A percentile compares a stretch with the other conserved stretches of the same genome.
phyloP scores from a whole-genome alignment of 2,329 filamentous ascomycete species.

The Thelonectria olida region DNA sequence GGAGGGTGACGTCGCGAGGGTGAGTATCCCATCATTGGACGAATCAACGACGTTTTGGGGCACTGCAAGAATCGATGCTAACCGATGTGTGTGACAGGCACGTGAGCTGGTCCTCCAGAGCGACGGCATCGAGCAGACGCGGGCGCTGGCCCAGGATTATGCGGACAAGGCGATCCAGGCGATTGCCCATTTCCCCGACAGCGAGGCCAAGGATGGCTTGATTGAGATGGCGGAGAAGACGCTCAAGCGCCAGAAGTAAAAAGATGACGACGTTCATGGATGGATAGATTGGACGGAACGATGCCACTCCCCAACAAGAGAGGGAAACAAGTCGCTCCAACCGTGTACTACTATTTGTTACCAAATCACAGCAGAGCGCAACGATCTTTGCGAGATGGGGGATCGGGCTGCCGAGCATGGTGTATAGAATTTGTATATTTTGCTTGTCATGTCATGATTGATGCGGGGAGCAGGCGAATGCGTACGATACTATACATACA shows the following conservation, averaged over 20 bases:
- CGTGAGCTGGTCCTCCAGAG: conserved; percentile 84
- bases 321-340: not conserved
- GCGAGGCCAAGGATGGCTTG: conserved; percentile 90
- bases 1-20: conserved; percentile 85
- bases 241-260: conserved; percentile 84
- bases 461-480: conserved; percentile 20
- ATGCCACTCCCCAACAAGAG: not conserved
- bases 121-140: conserved; percentile 90
- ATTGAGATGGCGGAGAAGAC: conserved; percentile 95
- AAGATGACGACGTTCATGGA: not conserved
- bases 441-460: conserved; percentile 20
- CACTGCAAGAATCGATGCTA: conserved; percentile 37
- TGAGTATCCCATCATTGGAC: conserved; percentile 56
- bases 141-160: conserved; percentile 89
- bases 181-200: conserved; percentile 88
- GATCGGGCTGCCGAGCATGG: conserved; percentile 14
- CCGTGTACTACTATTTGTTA: conserved; percentile 30
- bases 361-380: conserved; percentile 8
- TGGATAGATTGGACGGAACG: conserved; percentile 6
- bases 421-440: conserved; percentile 17
- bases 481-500: conserved; percentile 20
- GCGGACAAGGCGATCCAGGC: conserved; percentile 86
- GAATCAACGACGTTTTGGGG: conserved; percentile 24
- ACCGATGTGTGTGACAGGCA: conserved; percentile 65
- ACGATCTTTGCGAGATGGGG: not conserved